Base-by-base conservation (phyloP, 208 protist species). In the Acanthamoeba triangularis region DNA sequence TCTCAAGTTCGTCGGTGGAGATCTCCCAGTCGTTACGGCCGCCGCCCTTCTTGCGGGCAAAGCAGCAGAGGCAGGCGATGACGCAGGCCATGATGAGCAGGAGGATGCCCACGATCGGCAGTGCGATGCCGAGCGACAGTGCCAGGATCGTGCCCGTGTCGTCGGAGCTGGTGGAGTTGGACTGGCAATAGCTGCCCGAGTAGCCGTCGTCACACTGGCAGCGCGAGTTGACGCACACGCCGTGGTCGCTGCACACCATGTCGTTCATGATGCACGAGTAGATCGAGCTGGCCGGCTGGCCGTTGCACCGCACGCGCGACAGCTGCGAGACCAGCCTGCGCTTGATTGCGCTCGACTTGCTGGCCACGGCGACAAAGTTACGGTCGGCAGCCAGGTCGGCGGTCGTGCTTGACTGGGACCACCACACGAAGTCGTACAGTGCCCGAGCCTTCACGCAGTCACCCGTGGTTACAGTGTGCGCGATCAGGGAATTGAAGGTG, bases 161-260 rank as follows among this genome's bases (percentile, higher is more conserved):
- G 76, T 85, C 47, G 30, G 76, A 85, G 20, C 76, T 56, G 44
- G 76, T 56, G 20, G 16, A 8, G 76, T 85, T 85, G 47, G 37
- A 56, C 76, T 85, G 76, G 47, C 76, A 85, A 25, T 59, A 85
- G 44, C 4, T 8, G 76, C 76, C 76, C 20, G 76, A 41, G 25
- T 16, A 85, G 37, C 76, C 76, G 76, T 85, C 44, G 47, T 85
- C 76, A 28, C 76, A 85, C 47, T 85, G 76, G 44, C 76, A 85
- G 37, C 76, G 76, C 44, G 76, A 49, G 76, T 85, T 85, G 20
- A 85, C 76, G 76, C 76, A 85, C 44, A 56, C 76, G 47, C 76
- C 76, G 47, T 85, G 76, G 47, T 85, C n/a, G 76, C 76, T 85
- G 44, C 76, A 85, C 41, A 85, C 76, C 13, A 41, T 85, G 76